These are phyloP conservation scores for Andrographis paniculata DNA, from an alignment of 305 asterid species.

Conservation along the genomic window DNA sequence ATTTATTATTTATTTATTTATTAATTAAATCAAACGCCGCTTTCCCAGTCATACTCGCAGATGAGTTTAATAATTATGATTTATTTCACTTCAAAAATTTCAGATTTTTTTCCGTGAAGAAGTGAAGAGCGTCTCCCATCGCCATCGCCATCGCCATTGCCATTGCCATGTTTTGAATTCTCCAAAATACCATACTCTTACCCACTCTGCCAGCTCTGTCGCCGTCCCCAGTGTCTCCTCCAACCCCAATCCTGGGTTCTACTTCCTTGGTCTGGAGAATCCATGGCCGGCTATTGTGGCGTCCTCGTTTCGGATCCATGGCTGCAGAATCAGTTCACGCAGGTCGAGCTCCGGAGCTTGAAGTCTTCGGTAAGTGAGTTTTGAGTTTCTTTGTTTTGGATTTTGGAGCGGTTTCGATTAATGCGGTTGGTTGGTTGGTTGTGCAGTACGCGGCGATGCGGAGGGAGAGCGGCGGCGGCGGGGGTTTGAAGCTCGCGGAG, in stretches of 20 bases:
- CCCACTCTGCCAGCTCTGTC: conserved; percentile 53
- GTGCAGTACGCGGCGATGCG: conserved; percentile 65
- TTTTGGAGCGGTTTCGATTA: conserved; percentile 5
- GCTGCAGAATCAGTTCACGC: conserved; percentile 98
- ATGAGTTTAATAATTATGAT: too few species aligned
- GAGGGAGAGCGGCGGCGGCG: conserved; percentile 56
- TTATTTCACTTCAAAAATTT: too few species aligned
- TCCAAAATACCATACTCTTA: conserved; percentile 14
- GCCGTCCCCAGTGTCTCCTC: conserved; percentile 36
- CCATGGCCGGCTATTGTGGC: conserved; percentile 78
- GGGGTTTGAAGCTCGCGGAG: conserved; percentile 65
- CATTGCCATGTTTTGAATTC: conserved; percentile 51
- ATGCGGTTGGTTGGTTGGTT: conserved; percentile 1
- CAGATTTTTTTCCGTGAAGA: too few species aligned
- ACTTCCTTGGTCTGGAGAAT: not conserved
- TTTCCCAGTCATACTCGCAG: too few species aligned
- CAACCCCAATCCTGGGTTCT: conserved; percentile 12
- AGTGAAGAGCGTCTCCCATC: too few species aligned
- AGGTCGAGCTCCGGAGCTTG: conserved; percentile 87
- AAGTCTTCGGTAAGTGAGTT: conserved; percentile 59
- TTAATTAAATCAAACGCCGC: too few species aligned
- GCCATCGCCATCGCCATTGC: too few species aligned
- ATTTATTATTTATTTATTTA: too few species aligned
- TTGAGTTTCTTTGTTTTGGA: not conserved
- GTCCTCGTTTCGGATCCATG: conserved; percentile 94